These are phyloP conservation scores for Bidens hawaiensis DNA, from an alignment of 140 eudicot genomes.

Conservation along the genomic window DNA sequence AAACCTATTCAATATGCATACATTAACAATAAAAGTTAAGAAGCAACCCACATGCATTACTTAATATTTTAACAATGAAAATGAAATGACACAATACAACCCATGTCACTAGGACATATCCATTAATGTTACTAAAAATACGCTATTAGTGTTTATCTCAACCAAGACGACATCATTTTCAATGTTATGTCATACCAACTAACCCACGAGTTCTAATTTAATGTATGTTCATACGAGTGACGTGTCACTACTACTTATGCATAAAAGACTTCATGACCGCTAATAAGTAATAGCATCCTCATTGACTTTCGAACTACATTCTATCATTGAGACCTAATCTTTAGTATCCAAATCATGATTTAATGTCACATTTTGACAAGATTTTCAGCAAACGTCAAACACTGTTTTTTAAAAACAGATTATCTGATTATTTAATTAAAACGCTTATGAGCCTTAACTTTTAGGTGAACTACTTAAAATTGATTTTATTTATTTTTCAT, in stretches of 20 bases:
- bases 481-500: too few relatives aligned
- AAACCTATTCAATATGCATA: conserved; percentile 23
- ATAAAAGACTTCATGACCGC: background rate
- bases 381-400: background rate
- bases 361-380: background rate
- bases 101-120: conserved; percentile 20
- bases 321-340: background rate
- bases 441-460: too few relatives aligned
- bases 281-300: background rate
- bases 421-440: background rate
- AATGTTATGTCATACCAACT: background rate
- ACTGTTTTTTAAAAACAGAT: background rate
- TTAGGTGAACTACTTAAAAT: too few relatives aligned
- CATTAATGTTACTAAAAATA: conserved; percentile 10
- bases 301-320: background rate
- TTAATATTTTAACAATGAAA: conserved; percentile 14
- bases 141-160: background rate
- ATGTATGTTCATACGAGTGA: background rate
- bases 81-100: conserved; percentile 15
- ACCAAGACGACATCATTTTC: background rate
- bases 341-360: conserved; percentile 1
- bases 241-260: background rate
- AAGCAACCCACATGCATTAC: conserved; percentile 27
- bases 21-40: conserved; percentile 2
- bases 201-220: background rate